Evolutionary conservation across 768 basidiomycete species (phyloP).

Genomic region (Mycena crocata): DNA sequence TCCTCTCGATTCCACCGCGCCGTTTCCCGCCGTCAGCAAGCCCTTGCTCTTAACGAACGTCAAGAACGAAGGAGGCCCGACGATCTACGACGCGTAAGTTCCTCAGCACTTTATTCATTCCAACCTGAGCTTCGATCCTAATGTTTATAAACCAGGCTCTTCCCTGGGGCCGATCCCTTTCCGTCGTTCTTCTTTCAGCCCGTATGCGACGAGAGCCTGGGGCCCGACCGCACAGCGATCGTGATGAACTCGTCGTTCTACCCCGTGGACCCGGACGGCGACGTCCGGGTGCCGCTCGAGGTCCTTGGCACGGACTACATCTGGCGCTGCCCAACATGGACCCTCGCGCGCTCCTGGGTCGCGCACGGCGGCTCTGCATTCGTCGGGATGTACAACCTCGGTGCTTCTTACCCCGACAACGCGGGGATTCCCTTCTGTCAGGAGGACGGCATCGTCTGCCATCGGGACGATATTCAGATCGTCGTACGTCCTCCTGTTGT

Average conservation of each 20-base stretch:
- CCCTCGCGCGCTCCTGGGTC: conserved; percentile 76
- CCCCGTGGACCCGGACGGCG: conserved; percentile 40
- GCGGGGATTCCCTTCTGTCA: conserved; percentile 65
- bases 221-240: conserved; percentile 53
- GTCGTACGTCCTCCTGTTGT: conserved; percentile 44
- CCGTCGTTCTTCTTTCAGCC: conserved; percentile 51
- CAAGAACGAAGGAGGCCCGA: conserved; percentile 72
- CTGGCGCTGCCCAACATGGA: conserved; percentile 79
- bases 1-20: conserved; percentile 69
- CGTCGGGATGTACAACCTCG: conserved; percentile 73
- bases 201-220: conserved; percentile 58
- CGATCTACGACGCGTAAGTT: conserved; percentile 66
- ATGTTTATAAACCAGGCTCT: too few relatives aligned
- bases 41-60: conserved; percentile 79
- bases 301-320: conserved; percentile 73
- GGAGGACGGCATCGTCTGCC: conserved; percentile 70
- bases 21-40: conserved; percentile 72
- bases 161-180: conserved; percentile 47
- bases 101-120: too few relatives aligned
- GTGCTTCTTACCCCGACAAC: conserved; percentile 80
- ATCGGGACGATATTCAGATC: conserved; percentile 85
- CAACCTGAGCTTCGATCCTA: too few relatives aligned
- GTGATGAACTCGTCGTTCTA: conserved; percentile 64
- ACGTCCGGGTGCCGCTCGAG: conserved; percentile 67
- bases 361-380: conserved; percentile 69